Conservation (phyloP, 1,139 yeast species). For the Magnusiomyces ingens region DNA sequence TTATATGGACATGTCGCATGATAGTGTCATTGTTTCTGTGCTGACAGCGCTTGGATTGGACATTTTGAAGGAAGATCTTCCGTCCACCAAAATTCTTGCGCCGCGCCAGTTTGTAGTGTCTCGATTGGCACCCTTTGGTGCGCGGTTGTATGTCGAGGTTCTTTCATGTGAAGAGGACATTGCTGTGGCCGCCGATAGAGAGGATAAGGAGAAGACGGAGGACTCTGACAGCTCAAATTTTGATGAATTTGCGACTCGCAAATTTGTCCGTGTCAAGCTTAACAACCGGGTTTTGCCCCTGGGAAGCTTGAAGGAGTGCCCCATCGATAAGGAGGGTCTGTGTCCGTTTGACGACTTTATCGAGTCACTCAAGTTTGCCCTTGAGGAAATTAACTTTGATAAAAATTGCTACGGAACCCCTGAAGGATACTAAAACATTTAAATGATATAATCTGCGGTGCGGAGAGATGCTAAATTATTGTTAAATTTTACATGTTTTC, state of each 20-base stretch:
- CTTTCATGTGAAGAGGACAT: constrained; percentile 31
- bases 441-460: no score
- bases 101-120: constrained; percentile 38
- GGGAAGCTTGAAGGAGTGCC: constrained; percentile 33
- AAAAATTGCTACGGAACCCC: constrained; percentile 31
- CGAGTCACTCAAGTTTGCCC: constrained; percentile 30
- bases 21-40: constrained; percentile 35
- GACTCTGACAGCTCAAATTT: not conserved
- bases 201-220: not conserved
- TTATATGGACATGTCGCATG: constrained; percentile 41
- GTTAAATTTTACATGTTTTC: not conserved
- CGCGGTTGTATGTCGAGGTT: constrained; percentile 36
- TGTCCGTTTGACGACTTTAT: constrained; percentile 33
- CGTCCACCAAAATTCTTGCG: constrained; percentile 33
- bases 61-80: constrained; percentile 32
- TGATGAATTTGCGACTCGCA: not conserved
- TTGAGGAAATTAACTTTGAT: constrained; percentile 32
- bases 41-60: constrained; percentile 37
- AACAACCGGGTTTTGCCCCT: constrained; percentile 39
- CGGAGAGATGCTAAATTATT: no score
- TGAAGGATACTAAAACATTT: constrained; percentile 1
- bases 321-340: constrained; percentile 31
- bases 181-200: constrained; percentile 6
- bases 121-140: constrained; percentile 40
- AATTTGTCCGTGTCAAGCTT: constrained; percentile 33